Percentiles rank a stretch among this genome's conserved stretches.
Evolutionary conservation across 2,329 filamentous ascomycete species (phyloP).

Genomic region (Pseudogymnoascus sp.): DNA sequence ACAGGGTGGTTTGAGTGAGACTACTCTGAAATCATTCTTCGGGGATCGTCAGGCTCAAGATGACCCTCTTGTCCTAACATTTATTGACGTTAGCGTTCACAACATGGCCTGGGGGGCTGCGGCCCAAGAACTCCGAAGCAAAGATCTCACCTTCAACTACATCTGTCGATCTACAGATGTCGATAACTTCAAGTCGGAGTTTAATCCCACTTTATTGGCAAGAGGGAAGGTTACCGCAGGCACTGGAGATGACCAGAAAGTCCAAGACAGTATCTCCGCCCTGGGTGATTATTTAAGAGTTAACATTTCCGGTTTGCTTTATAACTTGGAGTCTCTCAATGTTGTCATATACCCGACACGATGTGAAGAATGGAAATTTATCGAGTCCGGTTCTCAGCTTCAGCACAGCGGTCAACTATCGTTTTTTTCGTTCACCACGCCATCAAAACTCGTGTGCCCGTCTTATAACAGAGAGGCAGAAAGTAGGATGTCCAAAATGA

Average conservation of each 20-base stretch:
- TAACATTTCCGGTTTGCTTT: constrained; percentile 20
- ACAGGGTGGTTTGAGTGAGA: neutral
- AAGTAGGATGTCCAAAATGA: neutral
- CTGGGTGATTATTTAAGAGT: constrained; percentile 20
- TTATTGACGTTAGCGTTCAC: neutral
- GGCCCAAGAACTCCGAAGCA: neutral
- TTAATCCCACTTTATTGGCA: neutral
- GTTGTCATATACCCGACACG: constrained; percentile 24
- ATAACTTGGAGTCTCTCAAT: constrained; percentile 15
- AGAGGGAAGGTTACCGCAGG: neutral
- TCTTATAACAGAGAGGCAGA: neutral
- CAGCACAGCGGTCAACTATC: neutral
- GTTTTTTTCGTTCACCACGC: neutral
- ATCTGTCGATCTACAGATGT: neutral
- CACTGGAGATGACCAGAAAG: neutral
- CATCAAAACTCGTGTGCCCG: neutral
- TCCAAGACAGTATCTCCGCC: neutral
- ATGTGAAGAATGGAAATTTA: constrained; percentile 25
- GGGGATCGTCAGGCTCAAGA: neutral
- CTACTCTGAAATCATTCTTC: neutral
- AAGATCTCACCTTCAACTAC: neutral
- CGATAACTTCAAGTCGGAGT: neutral
- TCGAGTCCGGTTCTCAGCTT: constrained; percentile 16
- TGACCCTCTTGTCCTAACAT: neutral
- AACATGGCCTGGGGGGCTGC: neutral